Conservation (phyloP, 2,329 filamentous ascomycete species). For the Aspergillus terreus region DNA sequence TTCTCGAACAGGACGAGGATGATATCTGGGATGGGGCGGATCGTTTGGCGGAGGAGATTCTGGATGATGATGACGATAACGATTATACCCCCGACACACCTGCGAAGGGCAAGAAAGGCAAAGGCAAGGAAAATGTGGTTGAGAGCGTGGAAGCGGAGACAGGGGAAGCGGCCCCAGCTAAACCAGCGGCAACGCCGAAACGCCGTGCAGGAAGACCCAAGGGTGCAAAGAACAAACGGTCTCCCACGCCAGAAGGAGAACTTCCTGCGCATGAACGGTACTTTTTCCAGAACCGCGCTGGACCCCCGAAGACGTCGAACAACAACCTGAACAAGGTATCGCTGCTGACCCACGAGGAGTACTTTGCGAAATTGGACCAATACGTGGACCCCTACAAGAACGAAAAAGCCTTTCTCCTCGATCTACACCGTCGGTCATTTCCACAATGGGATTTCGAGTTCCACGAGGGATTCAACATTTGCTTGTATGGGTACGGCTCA, state of each 20-base stretch:
- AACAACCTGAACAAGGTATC: conserved; percentile 73
- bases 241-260: conserved; percentile 75
- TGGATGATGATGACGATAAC: conserved; percentile 40
- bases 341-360: conserved; percentile 87
- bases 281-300: conserved; percentile 86
- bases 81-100: conserved; percentile 10
- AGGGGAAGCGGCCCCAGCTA: conserved; percentile 42
- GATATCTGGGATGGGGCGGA: conserved; percentile 61
- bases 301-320: conserved; percentile 76
- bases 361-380: conserved; percentile 66
- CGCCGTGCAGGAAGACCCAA: conserved; percentile 56
- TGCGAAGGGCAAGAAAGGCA: conserved; percentile 19
- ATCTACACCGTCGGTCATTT: conserved; percentile 76
- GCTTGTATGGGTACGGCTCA: conserved; percentile 88
- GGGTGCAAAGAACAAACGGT: conserved; percentile 57
- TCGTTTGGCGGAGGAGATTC: conserved; percentile 66
- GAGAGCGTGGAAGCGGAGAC: conserved; percentile 30
- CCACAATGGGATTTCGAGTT: conserved; percentile 92
- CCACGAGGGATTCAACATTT: conserved; percentile 79
- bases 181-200: conserved; percentile 47
- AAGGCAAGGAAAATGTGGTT: conserved; percentile 16
- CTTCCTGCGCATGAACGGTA: conserved; percentile 86
- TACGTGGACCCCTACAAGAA: conserved; percentile 65
- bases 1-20: conserved; percentile 73
- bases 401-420: conserved; percentile 68